Evolutionary conservation across 129 eudicot genomes (phyloP), one percentile per base, ranked within the genome.

Genomic region (Arctium minus): DNA sequence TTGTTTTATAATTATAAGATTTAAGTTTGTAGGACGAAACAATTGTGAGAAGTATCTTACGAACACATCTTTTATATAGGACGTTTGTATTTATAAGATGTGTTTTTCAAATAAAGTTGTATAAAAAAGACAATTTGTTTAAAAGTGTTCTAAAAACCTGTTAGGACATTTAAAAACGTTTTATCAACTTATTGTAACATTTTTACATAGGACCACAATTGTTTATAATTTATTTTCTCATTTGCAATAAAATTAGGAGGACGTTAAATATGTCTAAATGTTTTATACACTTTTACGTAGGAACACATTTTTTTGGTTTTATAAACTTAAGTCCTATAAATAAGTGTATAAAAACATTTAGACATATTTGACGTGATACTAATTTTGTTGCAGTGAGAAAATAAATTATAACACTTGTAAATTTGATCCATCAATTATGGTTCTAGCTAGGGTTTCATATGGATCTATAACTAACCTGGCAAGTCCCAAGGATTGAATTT

Each of bases 401-500:
- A 2, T 0, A 65, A n/a, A 81, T 37, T 8, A 15, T 4, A 46
- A 69, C 40, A 36, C 60, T 42, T 75, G 42, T 46, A 89, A 72
- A 72, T 65, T 40, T 36, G 60, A 82, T 22, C n/a, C 42, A 36
- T 35, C 37, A 44, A 50, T 84, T 75, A 64, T 46, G 80, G 18
- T n/a, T 13, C 65, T 3, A 56, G 67, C 18, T 75, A 5, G 17
- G 62, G n/a, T 73, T 81, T 75, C 17, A 15, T 64, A 31, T n/a
- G 68, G 68, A 60, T 18, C 77, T 0, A 22, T 18, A 7, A 13
- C 83, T 60, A 33, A 84, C 98, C 98, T 85, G 98, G 98, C 85
- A 94, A 92, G 40, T 89, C 88, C 91, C 96, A 88, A 42, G 98
- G 98, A 84, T 88, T 85, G 60, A 76, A 87, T 1, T 82, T 73